Evolutionary conservation across 345 rosid species (phyloP).

Genomic region (Dimocarpus longan): DNA sequence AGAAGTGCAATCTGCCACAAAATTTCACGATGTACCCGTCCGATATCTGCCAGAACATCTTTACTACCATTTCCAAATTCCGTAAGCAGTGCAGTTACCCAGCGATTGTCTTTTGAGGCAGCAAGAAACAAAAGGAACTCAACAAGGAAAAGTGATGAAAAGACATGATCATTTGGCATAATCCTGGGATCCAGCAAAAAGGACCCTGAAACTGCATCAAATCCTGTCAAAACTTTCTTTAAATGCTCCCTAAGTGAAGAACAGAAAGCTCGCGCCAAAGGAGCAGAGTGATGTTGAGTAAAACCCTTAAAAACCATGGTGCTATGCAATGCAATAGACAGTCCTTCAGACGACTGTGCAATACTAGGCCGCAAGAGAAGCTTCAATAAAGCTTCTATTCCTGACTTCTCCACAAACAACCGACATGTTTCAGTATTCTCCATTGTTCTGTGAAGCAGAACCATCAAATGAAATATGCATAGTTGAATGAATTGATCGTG

Average conservation of each 20-base stretch:
- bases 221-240: constrained; percentile 65
- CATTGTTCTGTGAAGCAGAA: constrained; percentile 90
- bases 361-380: constrained; percentile 83
- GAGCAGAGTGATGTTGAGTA: constrained; percentile 87
- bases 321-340: constrained; percentile 93
- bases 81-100: constrained; percentile 85
- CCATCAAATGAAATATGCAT: constrained; percentile 90
- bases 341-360: constrained; percentile 94
- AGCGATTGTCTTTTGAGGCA: constrained; percentile 91
- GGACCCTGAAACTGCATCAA: constrained; percentile 53
- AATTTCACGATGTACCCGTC: constrained; percentile 81
- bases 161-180: constrained; percentile 57
- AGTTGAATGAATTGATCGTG: constrained; percentile 87
- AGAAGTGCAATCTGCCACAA: constrained; percentile 87
- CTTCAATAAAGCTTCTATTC: constrained; percentile 86
- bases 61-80: constrained; percentile 84
- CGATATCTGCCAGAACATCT: constrained; percentile 87
- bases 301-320: constrained; percentile 97
- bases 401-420: constrained; percentile 92
- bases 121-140: constrained; percentile 94
- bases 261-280: constrained; percentile 91
- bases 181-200: constrained; percentile 72
- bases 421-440: constrained; percentile 94
- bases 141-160: constrained; percentile 82
- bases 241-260: constrained; percentile 75